Conservation (phyloP, 345 rosid genomes). For the Eucalyptus tenuipes region DNA sequence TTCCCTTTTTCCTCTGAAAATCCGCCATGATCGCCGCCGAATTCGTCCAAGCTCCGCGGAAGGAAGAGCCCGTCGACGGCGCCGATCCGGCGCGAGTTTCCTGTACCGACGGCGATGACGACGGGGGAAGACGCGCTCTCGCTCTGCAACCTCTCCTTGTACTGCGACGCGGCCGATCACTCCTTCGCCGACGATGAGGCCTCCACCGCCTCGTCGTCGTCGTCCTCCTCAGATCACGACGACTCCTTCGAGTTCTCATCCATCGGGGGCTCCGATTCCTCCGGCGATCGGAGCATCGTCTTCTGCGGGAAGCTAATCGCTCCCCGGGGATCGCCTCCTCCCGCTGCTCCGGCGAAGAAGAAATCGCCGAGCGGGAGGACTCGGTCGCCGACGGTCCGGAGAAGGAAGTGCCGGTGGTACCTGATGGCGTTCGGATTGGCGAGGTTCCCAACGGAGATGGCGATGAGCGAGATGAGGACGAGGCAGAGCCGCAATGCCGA, state of each 20-base stretch:
- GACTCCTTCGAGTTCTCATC: slow-evolving; percentile 1
- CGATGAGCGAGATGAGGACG: slow-evolving; percentile 26
- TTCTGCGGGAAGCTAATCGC: slow-evolving; percentile 6
- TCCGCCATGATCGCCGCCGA: background rate
- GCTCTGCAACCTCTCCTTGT: background rate
- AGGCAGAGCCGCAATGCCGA: slow-evolving; percentile 17
- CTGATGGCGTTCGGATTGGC: slow-evolving; percentile 31
- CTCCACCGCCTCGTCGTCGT: background rate
- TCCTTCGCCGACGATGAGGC: background rate
- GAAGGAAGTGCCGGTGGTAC: slow-evolving; percentile 31
- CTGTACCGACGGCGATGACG: background rate
- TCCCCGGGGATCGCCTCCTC: background rate
- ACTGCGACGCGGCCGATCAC: background rate
- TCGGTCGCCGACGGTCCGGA: background rate
- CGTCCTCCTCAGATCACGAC: background rate
- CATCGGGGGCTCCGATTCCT: background rate
- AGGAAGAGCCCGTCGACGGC: background rate
- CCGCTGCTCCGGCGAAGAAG: no score
- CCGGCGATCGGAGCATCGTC: background rate
- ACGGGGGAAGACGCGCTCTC: background rate
- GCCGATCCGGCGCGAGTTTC: background rate
- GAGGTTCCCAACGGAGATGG: slow-evolving; percentile 30
- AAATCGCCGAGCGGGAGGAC: background rate
- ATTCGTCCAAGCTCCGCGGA: background rate
- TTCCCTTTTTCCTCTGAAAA: background rate